Evolutionary conservation across 1,139 yeast species (phyloP), one percentile per base, ranked within the genome.

Genomic region (Lodderomyces theae): DNA sequence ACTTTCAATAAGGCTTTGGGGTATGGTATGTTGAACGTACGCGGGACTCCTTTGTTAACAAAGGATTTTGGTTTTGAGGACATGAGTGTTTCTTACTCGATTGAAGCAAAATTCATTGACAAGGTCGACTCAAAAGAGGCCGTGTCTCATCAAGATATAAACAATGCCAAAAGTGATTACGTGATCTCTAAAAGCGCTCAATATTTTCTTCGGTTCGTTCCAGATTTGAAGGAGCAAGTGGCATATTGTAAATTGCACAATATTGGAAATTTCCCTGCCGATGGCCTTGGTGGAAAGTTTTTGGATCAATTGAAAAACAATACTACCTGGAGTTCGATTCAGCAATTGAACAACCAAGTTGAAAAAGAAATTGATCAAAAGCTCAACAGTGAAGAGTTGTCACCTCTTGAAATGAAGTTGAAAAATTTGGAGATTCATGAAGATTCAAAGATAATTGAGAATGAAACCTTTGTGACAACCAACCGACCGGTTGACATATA

Each of bases 1-100:
- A 64, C 57, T 31, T 48, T 72, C 38, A 69, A 70, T 44, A 71
- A 71, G 45, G 71, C 71, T 0, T 55, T 72, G 40, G 77, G 78
- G 0, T 72, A 72, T 42, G 77, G 77, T 10, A 66, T 61, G 43
- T 51, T 71, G 33, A 60, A 64, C 34, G 44, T 57, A 3, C 50
- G 74, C 32, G 78, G 77, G 3, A 67, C 76, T 1, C 77, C 78
- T 2, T 49, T 72, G 8, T 51, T 68, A 33, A 68, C 74, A 10
- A 61, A 60, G 40, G 78, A 72, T 50, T 66, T 69, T 46, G 50
- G 66, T 8, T 69, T 69, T 47, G 75, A 69, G 9, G 69, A 69
- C 44, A 56, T 66, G 24, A 67, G 74, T 51, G 57, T 72, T 17
- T 60, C 68, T 31, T 72, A 72, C 45, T 60, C 74, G 2, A 69